Percentiles rank a stretch among this genome's conserved stretches.
These are phyloP conservation scores for Beauveria australis DNA, from an alignment of 2,329 filamentous ascomycete genomes.

Conservation along the genomic window DNA sequence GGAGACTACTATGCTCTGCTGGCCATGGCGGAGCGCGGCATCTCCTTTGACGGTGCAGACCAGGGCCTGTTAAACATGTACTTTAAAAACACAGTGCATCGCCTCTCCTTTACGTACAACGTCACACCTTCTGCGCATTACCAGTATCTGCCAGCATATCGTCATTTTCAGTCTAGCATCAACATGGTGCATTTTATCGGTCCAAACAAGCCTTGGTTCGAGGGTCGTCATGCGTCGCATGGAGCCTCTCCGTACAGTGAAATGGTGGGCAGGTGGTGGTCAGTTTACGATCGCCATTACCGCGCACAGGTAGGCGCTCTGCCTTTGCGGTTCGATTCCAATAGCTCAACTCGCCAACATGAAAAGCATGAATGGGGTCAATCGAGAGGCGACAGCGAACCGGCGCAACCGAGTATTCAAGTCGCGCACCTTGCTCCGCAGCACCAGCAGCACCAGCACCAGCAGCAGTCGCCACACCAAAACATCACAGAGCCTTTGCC, in stretches of 20 bases:
- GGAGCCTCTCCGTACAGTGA: constrained; percentile 66
- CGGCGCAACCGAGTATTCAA: not conserved
- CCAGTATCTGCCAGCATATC: constrained; percentile 92
- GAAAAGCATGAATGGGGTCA: not conserved
- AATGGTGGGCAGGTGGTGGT: constrained; percentile 85
- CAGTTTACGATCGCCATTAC: constrained; percentile 85
- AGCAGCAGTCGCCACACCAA: constrained; percentile 3
- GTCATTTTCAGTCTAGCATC: constrained; percentile 84
- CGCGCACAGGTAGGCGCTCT: constrained; percentile 35
- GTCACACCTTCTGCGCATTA: constrained; percentile 95
- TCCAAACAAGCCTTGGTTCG: constrained; percentile 77
- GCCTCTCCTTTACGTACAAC: constrained; percentile 92
- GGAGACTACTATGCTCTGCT: constrained; percentile 80
- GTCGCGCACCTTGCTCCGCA: constrained; percentile 15
- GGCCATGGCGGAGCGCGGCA: constrained; percentile 74
- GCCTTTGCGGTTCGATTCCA: not conserved
- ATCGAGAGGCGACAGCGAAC: not conserved
- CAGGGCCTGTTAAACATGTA: constrained; percentile 94
- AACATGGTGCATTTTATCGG: constrained; percentile 94
- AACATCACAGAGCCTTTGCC: not conserved
- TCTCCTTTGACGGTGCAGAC: constrained; percentile 95
- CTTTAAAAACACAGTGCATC: constrained; percentile 75
- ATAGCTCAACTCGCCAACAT: not conserved
- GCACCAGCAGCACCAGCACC: constrained; percentile 5
- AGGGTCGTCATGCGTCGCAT: constrained; percentile 47